Base-by-base conservation (phyloP, 306 rosid species). In the Alnus rubra region DNA sequence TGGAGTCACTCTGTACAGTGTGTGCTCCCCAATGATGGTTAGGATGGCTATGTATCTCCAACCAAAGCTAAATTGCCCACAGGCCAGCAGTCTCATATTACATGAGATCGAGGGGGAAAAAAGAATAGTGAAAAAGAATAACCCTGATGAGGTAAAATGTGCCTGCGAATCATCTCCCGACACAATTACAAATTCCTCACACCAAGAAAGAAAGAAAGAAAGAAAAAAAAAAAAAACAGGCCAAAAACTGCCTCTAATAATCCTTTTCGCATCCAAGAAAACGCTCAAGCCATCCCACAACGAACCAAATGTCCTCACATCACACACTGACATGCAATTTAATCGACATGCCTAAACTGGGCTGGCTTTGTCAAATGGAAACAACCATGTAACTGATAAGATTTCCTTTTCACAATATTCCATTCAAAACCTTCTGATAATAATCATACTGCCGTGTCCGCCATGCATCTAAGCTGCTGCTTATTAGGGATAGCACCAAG, bases 381-480 rank as follows among this genome's bases (percentile, higher is more conserved):
- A 77, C 23, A 77, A 85, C 83, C 80, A 81, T 78, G 82, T 42
- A 64, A 79, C 72, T 64, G 78, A 39, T 55, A 75, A 77, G 35
- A 77, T 81, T 49, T 58, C 63, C 72, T 74, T 82, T 67, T 95
- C 93, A 96, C 88, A 96, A 84, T 87, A 96, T 96, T 83, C 99
- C 99, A 75, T 96, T 96, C 89, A 96, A 86, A 81, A 96, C 99
- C 84, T 79, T 90, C 89, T 96, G 99, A 84, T 96, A 96, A 82
- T 96, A 96, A 84, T 96, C 99, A 83, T 96, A 96, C 84, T 96
- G 99, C 71, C 99, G 88, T 69, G 99, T 96, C 83, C 99, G 89
- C 99, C 99, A 96, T 52, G 99, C 99, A 86, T 96, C 99, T 82
- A 96, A 88, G 85, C 99, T 96, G 86, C 94, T 91, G 90, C 99